phyloP scores from a whole-genome alignment of 1,139 yeast species.

The Arxiozyma slooffiae region DNA sequence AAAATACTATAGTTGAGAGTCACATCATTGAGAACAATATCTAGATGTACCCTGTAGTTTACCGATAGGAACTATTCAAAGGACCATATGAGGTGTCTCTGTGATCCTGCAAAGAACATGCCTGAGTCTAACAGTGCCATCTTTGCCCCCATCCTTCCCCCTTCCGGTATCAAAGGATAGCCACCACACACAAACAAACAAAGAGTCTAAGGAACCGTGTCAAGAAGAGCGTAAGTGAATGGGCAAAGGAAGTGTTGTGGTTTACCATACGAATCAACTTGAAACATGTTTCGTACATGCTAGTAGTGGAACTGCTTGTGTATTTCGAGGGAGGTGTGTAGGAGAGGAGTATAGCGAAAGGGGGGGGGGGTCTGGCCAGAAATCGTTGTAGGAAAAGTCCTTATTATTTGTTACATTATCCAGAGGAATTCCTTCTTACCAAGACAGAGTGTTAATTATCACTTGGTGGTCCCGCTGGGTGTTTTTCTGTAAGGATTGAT shows the following conservation, averaged over 20 bases:
- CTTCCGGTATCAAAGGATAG: too few relatives aligned
- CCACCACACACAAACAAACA: not conserved
- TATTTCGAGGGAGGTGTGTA: not conserved
- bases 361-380: not conserved
- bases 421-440: not conserved
- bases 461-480: too few relatives aligned
- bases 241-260: not conserved
- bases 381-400: too few relatives aligned
- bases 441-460: not conserved
- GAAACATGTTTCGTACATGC: not conserved
- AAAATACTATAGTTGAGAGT: too few relatives aligned
- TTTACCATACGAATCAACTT: not conserved
- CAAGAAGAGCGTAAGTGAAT: too few relatives aligned
- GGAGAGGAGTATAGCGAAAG: not conserved
- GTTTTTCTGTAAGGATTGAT: not conserved
- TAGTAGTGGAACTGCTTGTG: not conserved
- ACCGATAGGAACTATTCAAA: too few relatives aligned
- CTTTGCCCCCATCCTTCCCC: too few relatives aligned
- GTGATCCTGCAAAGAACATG: too few relatives aligned
- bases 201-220: not conserved
- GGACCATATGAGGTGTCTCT: too few relatives aligned
- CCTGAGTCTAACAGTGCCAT: not conserved
- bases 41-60: not conserved
- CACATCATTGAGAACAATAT: not conserved
- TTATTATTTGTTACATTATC: too few relatives aligned